Evolutionary conservation across 1,284 basidiomycete genomes (phyloP), one percentile per base, ranked within the genome.

Genomic region (Ganoderma lingzhi): DNA sequence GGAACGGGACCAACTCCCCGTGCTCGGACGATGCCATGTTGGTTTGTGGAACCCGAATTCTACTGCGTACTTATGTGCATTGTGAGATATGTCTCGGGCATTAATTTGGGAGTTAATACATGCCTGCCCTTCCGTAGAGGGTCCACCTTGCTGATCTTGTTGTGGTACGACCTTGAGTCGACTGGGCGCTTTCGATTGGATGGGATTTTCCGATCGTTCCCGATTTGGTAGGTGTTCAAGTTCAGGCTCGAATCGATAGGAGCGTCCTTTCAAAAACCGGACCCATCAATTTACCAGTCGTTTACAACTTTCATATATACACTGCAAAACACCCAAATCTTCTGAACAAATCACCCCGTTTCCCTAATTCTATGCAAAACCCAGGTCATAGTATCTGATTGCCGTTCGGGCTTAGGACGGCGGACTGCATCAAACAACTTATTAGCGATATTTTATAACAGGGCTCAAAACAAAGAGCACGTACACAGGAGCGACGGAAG

Each of bases 1-100:
- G 87, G 63, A 87, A 62, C 5, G 67, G 66, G 17, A 71, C 32
- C 23, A 12, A 28, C 32, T 60, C 58, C 15, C n/a, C 23, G 48
- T n/a, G 39, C 6, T 61, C 41, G 15, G 62, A 30, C 3, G 66
- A 44, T 72, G 74, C 72, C 19, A 10, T 60, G 37, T 35, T 28
- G 48, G 23, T 14, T 14, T 14, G 23, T 12, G n/a, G 23, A 14
- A 28, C 4, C n/a, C 17, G 51, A 28, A n/a, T 28, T 1, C 44
- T 45, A 45, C 35, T 45, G 44, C 44, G 19, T 51, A 23, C 19
- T 14, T 12, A 51, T 28, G 48, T 12, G 23, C 9, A n/a, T 51
- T 23, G 12, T 51, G 48, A 51, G 23, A 28, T 12, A 28, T 28
- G 48, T 28, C 28, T 51, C 3, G 10, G 2, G 3, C n/a, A 19